Percentiles rank a stretch among this genome's conserved stretches.
phyloP scores from a whole-genome alignment of 306 rosid species.

The Comarum palustre region DNA sequence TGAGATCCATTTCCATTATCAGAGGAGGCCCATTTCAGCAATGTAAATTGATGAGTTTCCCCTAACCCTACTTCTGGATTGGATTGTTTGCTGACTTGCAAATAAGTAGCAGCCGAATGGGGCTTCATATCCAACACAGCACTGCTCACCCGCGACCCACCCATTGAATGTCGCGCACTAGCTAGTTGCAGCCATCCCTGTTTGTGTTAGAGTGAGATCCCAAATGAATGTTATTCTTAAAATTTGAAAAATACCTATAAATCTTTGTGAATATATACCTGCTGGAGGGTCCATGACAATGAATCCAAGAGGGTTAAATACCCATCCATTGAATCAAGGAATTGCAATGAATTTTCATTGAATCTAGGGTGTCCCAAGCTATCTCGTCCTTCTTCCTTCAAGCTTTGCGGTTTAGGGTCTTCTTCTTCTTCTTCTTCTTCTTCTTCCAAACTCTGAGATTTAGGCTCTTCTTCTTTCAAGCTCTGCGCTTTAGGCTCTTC shows the following conservation, averaged over 20 bases:
- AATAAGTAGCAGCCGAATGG: slow-evolving; percentile 61
- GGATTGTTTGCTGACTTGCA: slow-evolving; percentile 39
- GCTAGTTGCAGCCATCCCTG: slow-evolving; percentile 95
- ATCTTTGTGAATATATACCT: slow-evolving; percentile 33
- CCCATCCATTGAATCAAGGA: slow-evolving; percentile 62
- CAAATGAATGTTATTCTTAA: background rate
- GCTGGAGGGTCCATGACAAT: slow-evolving; percentile 62
- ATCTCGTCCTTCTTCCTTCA: slow-evolving; percentile 1
- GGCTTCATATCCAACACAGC: slow-evolving; percentile 65
- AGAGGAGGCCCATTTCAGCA: slow-evolving; percentile 70
- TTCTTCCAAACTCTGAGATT: slow-evolving; percentile 28
- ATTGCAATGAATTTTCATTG: slow-evolving; percentile 44
- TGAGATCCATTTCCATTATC: slow-evolving; percentile 26
- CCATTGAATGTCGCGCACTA: slow-evolving; percentile 89
- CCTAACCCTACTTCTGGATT: slow-evolving; percentile 27
- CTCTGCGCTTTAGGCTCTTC: background rate
- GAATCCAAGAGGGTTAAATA: slow-evolving; percentile 52
- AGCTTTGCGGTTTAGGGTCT: background rate
- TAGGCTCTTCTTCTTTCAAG: slow-evolving; percentile 29
- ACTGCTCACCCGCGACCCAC: slow-evolving; percentile 62
- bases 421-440: slow-evolving; percentile 22
- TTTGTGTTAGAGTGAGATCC: slow-evolving; percentile 4
- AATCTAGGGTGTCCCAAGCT: slow-evolving; percentile 24
- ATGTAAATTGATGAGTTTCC: slow-evolving; percentile 41
- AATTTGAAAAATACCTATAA: background rate